phyloP scores from a whole-genome alignment of 805 yeast species.

The Sungouiella thailandica region DNA sequence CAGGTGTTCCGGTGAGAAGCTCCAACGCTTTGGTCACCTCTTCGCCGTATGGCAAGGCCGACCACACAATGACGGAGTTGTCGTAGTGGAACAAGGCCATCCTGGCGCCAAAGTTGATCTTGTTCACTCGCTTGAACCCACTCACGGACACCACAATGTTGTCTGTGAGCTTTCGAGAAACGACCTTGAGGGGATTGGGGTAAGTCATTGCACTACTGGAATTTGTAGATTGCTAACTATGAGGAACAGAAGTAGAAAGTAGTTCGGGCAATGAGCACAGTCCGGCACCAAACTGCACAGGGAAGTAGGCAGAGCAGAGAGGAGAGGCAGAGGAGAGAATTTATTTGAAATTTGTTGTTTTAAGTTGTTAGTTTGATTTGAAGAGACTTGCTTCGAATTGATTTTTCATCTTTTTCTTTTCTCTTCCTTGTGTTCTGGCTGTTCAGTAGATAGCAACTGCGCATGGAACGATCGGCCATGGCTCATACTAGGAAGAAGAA shows the following conservation, averaged over 20 bases:
- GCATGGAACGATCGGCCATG: too few species aligned
- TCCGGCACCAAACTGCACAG: too few species aligned
- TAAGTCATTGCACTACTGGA: constrained; percentile 30
- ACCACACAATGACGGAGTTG: constrained; percentile 39
- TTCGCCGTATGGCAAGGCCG: constrained; percentile 52
- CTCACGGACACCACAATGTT: constrained; percentile 31
- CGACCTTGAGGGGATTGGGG: constrained; percentile 29
- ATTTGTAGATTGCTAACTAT: too few species aligned
- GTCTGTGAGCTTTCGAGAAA: constrained; percentile 26
- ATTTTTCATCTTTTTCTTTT: too few species aligned
- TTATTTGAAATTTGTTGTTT: too few species aligned
- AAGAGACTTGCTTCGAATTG: too few species aligned
- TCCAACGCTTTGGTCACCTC: constrained; percentile 39
- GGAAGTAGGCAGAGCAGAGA: too few species aligned
- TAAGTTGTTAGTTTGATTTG: too few species aligned
- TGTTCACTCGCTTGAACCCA: constrained; percentile 28
- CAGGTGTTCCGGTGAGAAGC: constrained; percentile 24
- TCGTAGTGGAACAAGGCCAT: constrained; percentile 36
- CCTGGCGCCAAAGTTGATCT: constrained; percentile 36
- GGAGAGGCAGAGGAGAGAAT: too few species aligned
- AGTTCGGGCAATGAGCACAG: neutral
- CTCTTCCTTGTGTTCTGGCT: too few species aligned
- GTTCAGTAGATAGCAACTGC: too few species aligned
- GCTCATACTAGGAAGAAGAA: too few species aligned
- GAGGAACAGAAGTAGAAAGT: neutral